Conservation (phyloP, 176 grass and related monocot genomes). For the Oropetium thomaeum region DNA sequence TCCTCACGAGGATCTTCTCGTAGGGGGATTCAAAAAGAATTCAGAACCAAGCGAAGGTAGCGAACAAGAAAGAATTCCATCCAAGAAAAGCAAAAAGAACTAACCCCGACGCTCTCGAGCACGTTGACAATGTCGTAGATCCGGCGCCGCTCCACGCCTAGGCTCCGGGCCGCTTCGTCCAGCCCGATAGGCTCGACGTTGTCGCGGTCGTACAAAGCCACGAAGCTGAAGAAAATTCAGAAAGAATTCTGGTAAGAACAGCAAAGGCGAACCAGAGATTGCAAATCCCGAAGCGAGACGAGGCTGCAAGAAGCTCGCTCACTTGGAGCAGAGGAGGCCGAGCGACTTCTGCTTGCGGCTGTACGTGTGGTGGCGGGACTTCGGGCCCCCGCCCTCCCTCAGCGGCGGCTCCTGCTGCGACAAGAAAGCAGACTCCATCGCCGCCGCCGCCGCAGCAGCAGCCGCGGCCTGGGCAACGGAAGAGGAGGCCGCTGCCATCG, state of each 20-base stretch:
- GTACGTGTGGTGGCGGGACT: constrained; percentile 57
- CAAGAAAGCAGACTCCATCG: neutral
- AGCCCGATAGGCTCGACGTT: constrained; percentile 60
- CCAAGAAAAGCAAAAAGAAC: constrained; percentile 1
- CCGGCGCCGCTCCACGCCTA: constrained; percentile 79
- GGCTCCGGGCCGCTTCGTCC: constrained; percentile 62
- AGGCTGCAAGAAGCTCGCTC: constrained; percentile 20
- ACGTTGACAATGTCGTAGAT: constrained; percentile 99
- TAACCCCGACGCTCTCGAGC: constrained; percentile 85
- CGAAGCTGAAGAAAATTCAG: constrained; percentile 47
- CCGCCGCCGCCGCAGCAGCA: neutral
- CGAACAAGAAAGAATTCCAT: neutral
- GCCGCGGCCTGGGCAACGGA: neutral
- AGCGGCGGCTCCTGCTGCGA: neutral
- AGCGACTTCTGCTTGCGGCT: constrained; percentile 92
- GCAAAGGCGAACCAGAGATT: neutral
- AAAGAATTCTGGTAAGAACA: constrained; percentile 10
- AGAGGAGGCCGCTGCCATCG: constrained; percentile 24
- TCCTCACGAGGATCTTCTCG: constrained; percentile 64
- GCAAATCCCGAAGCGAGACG: neutral
- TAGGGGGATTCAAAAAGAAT: neutral
- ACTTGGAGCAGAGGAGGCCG: constrained; percentile 92
- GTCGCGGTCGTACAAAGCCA: constrained; percentile 61
- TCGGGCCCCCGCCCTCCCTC: constrained; percentile 3
- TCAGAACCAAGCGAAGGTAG: neutral